phyloP scores from a whole-genome alignment of 805 yeast species.

The Deakozyma indianensis region DNA sequence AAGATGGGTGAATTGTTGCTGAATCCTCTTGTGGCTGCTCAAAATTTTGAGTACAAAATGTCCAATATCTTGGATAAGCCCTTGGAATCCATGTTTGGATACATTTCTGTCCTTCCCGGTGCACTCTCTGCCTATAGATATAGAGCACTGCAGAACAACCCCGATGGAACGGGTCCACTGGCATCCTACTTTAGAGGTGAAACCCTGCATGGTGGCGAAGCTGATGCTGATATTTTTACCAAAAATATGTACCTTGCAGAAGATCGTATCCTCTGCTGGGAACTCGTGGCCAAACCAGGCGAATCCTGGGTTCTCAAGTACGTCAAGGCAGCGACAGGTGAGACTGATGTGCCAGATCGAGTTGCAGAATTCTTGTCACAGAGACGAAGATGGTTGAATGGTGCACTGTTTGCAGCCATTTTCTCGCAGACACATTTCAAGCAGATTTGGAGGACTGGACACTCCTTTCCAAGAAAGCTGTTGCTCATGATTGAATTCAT shows the following conservation, averaged over 20 bases:
- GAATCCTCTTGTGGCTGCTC: slow-evolving; percentile 91
- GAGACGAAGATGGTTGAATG: slow-evolving; percentile 97
- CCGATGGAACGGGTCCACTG: slow-evolving; percentile 86
- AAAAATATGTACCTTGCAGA: slow-evolving; percentile 97
- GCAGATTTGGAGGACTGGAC: slow-evolving; percentile 81
- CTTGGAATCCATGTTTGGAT: slow-evolving; percentile 82
- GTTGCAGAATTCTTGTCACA: slow-evolving; percentile 90
- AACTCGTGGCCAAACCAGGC: slow-evolving; percentile 70
- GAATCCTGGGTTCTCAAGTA: slow-evolving; percentile 84
- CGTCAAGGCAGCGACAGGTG: slow-evolving; percentile 87
- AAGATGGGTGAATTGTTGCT: slow-evolving; percentile 65
- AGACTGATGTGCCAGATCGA: slow-evolving; percentile 93
- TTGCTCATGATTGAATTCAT: slow-evolving; percentile 77
- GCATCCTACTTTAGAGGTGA: slow-evolving; percentile 87
- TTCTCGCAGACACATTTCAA: slow-evolving; percentile 76
- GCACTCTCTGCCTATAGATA: slow-evolving; percentile 91
- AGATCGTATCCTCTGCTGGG: slow-evolving; percentile 94
- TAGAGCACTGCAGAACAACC: slow-evolving; percentile 70
- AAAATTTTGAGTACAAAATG: slow-evolving; percentile 92
- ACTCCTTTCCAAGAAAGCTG: slow-evolving; percentile 64
- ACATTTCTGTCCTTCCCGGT: slow-evolving; percentile 88
- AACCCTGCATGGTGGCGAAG: slow-evolving; percentile 36
- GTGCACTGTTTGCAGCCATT: slow-evolving; percentile 93
- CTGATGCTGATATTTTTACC: slow-evolving; percentile 78
- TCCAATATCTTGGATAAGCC: slow-evolving; percentile 95